These are phyloP conservation scores for Quercus berberidifolia DNA, from an alignment of 306 rosid genomes.

Conservation along the genomic window DNA sequence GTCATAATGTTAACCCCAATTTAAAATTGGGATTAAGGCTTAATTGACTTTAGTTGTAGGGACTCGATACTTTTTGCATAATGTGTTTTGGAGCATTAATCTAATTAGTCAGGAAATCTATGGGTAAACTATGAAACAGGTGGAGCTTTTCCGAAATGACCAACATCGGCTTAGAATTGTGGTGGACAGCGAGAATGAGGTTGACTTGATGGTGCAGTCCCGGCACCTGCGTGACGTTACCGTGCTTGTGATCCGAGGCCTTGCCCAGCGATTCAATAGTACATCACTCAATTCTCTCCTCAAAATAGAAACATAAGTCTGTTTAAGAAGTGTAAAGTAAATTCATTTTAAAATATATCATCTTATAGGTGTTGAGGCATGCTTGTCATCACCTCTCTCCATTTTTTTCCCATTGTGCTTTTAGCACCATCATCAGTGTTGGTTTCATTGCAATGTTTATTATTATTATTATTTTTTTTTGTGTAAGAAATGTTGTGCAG, in stretches of 20 bases:
- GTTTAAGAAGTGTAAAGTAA: constrained; percentile 1
- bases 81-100: neutral
- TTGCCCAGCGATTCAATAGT: constrained; percentile 94
- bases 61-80: neutral
- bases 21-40: too few relatives aligned
- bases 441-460: neutral
- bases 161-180: constrained; percentile 85
- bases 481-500: constrained; percentile 18
- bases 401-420: neutral
- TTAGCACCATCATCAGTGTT: neutral
- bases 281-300: constrained; percentile 97
- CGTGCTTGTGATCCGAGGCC: constrained; percentile 88
- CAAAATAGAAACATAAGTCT: constrained; percentile 68
- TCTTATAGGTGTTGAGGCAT: constrained; percentile 6
- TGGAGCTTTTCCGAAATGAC: constrained; percentile 85
- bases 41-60: neutral
- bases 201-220: constrained; percentile 90
- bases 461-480: neutral
- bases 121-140: constrained; percentile 45
- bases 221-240: constrained; percentile 87
- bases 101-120: neutral
- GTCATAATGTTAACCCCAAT: too few relatives aligned
- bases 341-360: neutral
- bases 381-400: neutral
- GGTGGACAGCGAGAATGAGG: constrained; percentile 86